Percentiles rank a stretch among this genome's conserved stretches.
phyloP scores from a whole-genome alignment of 176 grass and related monocot species.

The Triticum monococcum region DNA sequence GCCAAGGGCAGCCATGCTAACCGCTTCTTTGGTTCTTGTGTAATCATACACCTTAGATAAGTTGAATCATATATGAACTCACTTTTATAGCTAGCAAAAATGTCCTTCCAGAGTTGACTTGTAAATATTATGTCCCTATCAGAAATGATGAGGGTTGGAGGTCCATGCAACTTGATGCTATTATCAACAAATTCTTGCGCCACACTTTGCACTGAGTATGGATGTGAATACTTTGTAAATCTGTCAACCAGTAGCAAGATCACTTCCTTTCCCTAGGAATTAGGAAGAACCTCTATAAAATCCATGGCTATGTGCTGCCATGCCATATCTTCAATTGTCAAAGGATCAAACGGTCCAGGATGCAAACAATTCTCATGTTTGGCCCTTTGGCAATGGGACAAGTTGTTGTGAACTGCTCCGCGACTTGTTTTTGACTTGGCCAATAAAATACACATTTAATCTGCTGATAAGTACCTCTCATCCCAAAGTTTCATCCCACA shows the following conservation, averaged over 20 bases:
- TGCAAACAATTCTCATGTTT: background rate
- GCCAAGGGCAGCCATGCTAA: no score
- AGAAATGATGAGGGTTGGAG: no score
- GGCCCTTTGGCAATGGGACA: background rate
- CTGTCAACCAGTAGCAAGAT: background rate
- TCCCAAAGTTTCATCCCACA: background rate
- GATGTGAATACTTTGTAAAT: background rate
- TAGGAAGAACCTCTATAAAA: background rate
- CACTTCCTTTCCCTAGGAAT: background rate
- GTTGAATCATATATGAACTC: no score
- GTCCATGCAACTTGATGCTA: no score
- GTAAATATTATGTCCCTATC: no score
- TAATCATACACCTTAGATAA: no score
- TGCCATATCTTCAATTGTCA: background rate
- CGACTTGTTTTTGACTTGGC: background rate
- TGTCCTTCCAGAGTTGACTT: no score
- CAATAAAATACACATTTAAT: background rate
- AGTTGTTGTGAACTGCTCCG: background rate
- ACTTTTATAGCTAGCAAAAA: no score
- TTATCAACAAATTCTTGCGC: no score
- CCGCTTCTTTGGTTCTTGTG: no score
- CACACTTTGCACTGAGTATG: no score
- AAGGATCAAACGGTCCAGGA: background rate
- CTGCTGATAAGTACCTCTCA: background rate
- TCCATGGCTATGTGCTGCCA: background rate